A percentile compares a stretch with the other conserved stretches of the same genome.
These are phyloP conservation scores for Yamadazyma phyllophila DNA, from an alignment of 805 yeast species.

Conservation along the genomic window DNA sequence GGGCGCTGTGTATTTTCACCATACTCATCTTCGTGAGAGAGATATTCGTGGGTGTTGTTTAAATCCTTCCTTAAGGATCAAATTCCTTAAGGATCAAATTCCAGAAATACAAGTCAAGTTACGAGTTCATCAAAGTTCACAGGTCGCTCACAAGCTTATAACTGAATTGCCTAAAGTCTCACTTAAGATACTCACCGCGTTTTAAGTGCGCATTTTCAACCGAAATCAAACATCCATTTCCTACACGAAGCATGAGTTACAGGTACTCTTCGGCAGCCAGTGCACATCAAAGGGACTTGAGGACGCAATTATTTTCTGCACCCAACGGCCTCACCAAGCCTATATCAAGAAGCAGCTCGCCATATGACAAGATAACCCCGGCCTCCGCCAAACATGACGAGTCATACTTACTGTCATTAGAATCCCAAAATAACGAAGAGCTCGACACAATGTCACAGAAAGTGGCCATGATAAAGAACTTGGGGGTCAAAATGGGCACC, in stretches of 20 bases:
- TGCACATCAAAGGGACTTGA: constrained; percentile 41
- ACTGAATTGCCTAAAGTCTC: too few relatives aligned
- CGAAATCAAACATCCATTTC: too few relatives aligned
- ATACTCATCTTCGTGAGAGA: too few relatives aligned
- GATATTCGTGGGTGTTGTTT: too few relatives aligned
- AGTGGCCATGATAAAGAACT: constrained; percentile 39
- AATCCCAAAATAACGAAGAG: constrained; percentile 43
- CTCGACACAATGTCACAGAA: constrained; percentile 40
- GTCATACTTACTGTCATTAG: constrained; percentile 41
- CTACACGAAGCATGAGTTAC: constrained; percentile 20
- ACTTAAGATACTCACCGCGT: too few relatives aligned
- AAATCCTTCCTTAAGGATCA: too few relatives aligned
- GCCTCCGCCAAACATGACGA: constrained; percentile 39
- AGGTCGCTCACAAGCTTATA: too few relatives aligned
- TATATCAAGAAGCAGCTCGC: constrained; percentile 32
- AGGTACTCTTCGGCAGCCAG: constrained; percentile 27
- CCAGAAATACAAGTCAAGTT: too few relatives aligned
- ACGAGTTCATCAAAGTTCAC: too few relatives aligned
- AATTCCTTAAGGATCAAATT: too few relatives aligned
- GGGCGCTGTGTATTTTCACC: too few relatives aligned
- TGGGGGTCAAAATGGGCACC: constrained; percentile 42
- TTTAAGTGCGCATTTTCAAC: too few relatives aligned
- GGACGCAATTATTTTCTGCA: constrained; percentile 40
- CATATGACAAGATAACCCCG: constrained; percentile 32
- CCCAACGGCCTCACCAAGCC: constrained; percentile 16